Base-by-base conservation (phyloP, 2,329 filamentous ascomycete species). In the Venturia pyrina region DNA sequence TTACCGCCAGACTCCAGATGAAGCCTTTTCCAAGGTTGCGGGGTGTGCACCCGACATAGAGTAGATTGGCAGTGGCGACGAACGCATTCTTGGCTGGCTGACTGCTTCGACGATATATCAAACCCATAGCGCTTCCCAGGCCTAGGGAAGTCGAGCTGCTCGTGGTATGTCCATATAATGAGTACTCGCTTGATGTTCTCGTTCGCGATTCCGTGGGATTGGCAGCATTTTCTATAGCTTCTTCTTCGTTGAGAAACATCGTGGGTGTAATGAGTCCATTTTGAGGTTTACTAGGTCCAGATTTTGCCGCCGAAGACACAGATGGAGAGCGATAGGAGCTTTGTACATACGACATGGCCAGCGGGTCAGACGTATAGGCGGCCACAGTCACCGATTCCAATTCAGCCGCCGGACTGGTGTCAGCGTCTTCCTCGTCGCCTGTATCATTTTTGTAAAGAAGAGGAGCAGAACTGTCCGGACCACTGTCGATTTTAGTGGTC, bases 1-100 rank as follows among this genome's bases (percentile, higher is more conserved):
- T 73, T 48, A 76, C 71, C 1, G 74, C 72, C 8, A 76, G 66
- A 19, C 70, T 73, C 74, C 74, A 76, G 19, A 75, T 48, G 50
- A 75, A 73, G 15, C 72, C 71, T 66, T 72, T 74, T 44, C 66
- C 15, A 57, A 74, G 65, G 57, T 73, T 73, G 17, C 66, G 65
- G 3, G 66, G 40, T 1, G 69, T 73, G 28, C 71, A 69, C 11
- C 72, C 73, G 41, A 64, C 61, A 57, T 70, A 72, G 11, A 74
- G 64, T 6, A 68, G 65, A 34, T 70, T 67, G 15, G 67, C 68
- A 15, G 68, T 69, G 6, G 68, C 66, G 43, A 70, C 64, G 44
- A 72, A 71, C 5, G 66, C 66, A 60, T 72, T 72, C n/a, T 68
- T 66, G 6, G 67, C 68, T 15, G 65, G 56, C 11, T 34, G 21